Evolutionary conservation across 1,284 basidiomycete species (phyloP), one percentile per base, ranked within the genome.

Genomic region (Melampsora americana): DNA sequence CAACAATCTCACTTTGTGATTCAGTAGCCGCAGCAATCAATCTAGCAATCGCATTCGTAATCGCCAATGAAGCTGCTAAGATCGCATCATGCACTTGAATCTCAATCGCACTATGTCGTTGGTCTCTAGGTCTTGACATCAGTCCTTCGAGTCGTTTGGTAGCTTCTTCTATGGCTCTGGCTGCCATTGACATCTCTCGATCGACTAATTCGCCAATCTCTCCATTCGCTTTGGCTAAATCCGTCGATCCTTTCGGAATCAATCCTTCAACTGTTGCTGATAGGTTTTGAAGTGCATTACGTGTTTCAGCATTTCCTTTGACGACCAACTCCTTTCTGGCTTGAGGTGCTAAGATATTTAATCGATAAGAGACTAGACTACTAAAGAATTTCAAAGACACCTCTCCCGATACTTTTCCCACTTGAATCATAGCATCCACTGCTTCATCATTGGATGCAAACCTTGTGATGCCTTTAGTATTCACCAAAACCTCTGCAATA

Each of bases 41-140:
- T 35, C 94, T 90, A 5, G 89, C 92, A 81, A 99, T 99, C 50
- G 95, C 95, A 80, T 86, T 92, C 30, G 95, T 96, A 85, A 99
- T 98, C 7, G 92, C 92, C 84, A 98, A 87, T 3, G 95, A 92
- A 5, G 95, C 92, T 53, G 91, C 87, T 59, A 99, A 88, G 80
- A 99, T 99, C 32, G 95, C 92, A 83, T 99, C 96, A 86, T 99
- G 96, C 67, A 99, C 95, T 83, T 96, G 92, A 20, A 98, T 84
- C 82, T 99, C 95, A 78, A 96, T 88, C 14, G 92, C 92, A 78
- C 88, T 92, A 87, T 90, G 94, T 71, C 92, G 89, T 1, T 89
- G 88, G 83, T 95, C 92, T 79, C 90, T 90, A 12, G 94, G 93
- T 59, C 94, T 90, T 26, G 89, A 86, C 87, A 97, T 94, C 80